Evolutionary conservation across 805 yeast genomes (phyloP), one percentile per base, ranked within the genome.

Genomic region (Schwanniomyces occidentalis): DNA sequence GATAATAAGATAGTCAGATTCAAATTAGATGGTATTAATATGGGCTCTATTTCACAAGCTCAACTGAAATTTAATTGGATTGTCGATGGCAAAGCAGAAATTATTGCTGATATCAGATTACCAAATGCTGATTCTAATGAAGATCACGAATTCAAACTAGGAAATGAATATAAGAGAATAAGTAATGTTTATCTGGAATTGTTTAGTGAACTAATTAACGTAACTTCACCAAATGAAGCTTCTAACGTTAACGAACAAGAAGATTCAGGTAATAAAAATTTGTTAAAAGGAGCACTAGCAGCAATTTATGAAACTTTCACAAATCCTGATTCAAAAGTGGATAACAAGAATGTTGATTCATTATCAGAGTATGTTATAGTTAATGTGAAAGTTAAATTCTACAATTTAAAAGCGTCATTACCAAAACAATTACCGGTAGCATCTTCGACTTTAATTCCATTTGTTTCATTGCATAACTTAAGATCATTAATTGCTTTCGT

Each of bases 51-150:
- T 28, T 41, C 51, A 12, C 54, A 56, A 30, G 58, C 63, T 1
- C 46, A 44, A 14, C 69, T 69, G 49, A 73, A 78, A 42, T 78
- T 84, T 50, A 81, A 80, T 49, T 85, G 93, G 95, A 57, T 85
- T 8, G 71, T 73, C 16, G 78, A 77, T 30, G 91, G 93, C 4
- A 78, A 78, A 45, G 78, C 81, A 4, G 89, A 84, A 38, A 61
- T 85, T 4, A 63, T 73, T 12, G 85, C 87, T 3, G 93, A 85
- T 58, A 75, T 85, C 14, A 78, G 81, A 74, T 65, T 85, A 19
- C 93, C 95, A 1, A 66, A 61, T 19, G 69, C 69, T n/a, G 48
- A 45, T 18, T 47, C 45, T n/a, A 50, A 48, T 6, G 41, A 42
- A 13, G 45, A 51, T 39, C 40, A 52, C 6, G 47, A 48, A 10